These are phyloP conservation scores for Fermentozyma sake DNA, from an alignment of 1,139 yeast genomes.

Conservation along the genomic window DNA sequence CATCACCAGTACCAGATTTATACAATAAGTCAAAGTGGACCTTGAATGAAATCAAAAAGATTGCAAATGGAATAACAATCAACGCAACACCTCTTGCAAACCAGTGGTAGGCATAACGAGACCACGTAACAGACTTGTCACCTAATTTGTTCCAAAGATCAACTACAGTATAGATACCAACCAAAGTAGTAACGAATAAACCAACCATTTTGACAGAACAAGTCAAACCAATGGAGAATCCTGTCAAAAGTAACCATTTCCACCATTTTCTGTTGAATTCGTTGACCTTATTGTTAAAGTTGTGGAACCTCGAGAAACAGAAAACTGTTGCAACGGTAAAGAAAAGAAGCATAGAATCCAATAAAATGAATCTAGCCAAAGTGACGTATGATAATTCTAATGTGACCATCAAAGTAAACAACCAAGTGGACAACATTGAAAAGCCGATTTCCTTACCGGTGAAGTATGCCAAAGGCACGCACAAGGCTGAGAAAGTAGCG, in stretches of 20 bases:
- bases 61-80: constrained; percentile 56
- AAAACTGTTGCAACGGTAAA: constrained; percentile 84
- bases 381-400: constrained; percentile 86
- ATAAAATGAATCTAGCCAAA: constrained; percentile 82
- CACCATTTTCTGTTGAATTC: constrained; percentile 82
- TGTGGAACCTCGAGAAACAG: constrained; percentile 77
- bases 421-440: constrained; percentile 80
- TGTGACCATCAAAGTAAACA: constrained; percentile 80
- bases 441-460: constrained; percentile 86
- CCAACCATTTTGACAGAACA: constrained; percentile 89
- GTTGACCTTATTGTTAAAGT: constrained; percentile 50
- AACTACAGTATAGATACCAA: constrained; percentile 71
- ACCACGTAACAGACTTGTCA: constrained; percentile 49
- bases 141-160: constrained; percentile 71
- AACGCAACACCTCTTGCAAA: constrained; percentile 55
- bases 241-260: constrained; percentile 84
- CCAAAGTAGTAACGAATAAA: constrained; percentile 65
- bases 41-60: constrained; percentile 64
- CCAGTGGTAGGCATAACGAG: constrained; percentile 58
- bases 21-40: constrained; percentile 69
- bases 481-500: constrained; percentile 81
- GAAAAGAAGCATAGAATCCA: constrained; percentile 93
- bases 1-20: constrained; percentile 89
- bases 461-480: constrained; percentile 91
- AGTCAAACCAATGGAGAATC: constrained; percentile 68